Percentiles rank a stretch among this genome's conserved stretches.
phyloP scores from a whole-genome alignment of 2,329 filamentous ascomycete genomes.

The Ceratocystis papillata region DNA sequence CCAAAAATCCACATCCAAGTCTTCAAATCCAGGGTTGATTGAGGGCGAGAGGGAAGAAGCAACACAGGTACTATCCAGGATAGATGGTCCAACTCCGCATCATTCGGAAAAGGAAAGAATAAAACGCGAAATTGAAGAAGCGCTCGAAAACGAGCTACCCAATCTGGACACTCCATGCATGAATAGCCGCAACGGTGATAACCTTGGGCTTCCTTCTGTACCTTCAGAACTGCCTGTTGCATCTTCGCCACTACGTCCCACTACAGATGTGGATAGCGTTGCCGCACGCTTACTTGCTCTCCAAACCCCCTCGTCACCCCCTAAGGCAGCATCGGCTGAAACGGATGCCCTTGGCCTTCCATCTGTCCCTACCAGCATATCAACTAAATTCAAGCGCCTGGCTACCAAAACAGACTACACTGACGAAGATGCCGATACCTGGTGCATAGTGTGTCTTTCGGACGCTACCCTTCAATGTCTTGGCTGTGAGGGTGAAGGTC shows the following conservation, averaged over 20 bases:
- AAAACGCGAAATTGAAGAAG: constrained; percentile 36
- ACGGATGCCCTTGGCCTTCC: constrained; percentile 29
- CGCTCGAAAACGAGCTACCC: constrained; percentile 32
- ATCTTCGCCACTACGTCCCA: constrained; percentile 27
- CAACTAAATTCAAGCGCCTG: constrained; percentile 36
- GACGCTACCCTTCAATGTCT: constrained; percentile 63
- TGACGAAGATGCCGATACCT: constrained; percentile 62
- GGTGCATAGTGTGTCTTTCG: constrained; percentile 75
- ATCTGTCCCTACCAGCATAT: constrained; percentile 41
- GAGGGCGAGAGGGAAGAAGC: not conserved
- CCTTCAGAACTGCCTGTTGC: constrained; percentile 33
- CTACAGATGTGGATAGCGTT: constrained; percentile 37
- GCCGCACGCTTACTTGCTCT: constrained; percentile 44
- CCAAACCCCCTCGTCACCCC: constrained; percentile 31
- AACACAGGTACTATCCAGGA: constrained; percentile 13
- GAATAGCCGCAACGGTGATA: constrained; percentile 18
- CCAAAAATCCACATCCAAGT: not conserved
- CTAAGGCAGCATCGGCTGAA: constrained; percentile 26
- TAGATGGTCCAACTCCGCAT: constrained; percentile 28
- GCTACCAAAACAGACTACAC: constrained; percentile 40
- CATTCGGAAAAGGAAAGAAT: constrained; percentile 45
- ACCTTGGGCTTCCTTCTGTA: constrained; percentile 33
- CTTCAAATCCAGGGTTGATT: not conserved
- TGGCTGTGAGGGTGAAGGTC: constrained; percentile 54
- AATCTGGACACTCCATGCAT: constrained; percentile 17